A percentile compares a stretch with the other conserved stretches of the same genome.
These are phyloP conservation scores for Coffea canephora DNA, from an alignment of 257 asterid genomes.

Conservation along the genomic window DNA sequence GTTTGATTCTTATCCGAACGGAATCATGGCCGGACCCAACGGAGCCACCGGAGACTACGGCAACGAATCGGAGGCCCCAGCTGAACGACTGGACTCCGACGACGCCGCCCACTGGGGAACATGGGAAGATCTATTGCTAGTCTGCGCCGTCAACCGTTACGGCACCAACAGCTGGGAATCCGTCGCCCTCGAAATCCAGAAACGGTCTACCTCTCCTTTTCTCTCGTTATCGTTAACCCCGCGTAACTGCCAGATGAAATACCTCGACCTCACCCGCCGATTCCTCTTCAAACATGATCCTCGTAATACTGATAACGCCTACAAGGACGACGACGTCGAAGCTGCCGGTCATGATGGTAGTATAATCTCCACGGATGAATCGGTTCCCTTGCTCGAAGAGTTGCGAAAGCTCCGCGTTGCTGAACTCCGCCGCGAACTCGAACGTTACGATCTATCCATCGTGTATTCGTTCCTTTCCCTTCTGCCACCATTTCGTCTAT, in stretches of 20 bases:
- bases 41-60: neutral
- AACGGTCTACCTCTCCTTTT: slow-evolving; percentile 18
- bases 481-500: neutral
- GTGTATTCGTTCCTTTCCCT: slow-evolving; percentile 38
- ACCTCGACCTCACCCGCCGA: slow-evolving; percentile 12
- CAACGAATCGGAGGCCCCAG: neutral
- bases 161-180: slow-evolving; percentile 71
- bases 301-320: neutral
- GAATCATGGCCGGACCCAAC: slow-evolving; percentile 11
- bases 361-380: slow-evolving; percentile 38
- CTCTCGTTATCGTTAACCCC: neutral
- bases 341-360: neutral
- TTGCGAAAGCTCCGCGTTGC: slow-evolving; percentile 69
- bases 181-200: slow-evolving; percentile 63
- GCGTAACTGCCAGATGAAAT: slow-evolving; percentile 3
- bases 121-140: slow-evolving; percentile 76
- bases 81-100: neutral
- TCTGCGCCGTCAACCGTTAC: slow-evolving; percentile 83
- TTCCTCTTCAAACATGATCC: neutral
- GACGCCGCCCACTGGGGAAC: slow-evolving; percentile 48
- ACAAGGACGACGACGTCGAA: neutral
- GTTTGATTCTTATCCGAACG: slow-evolving; percentile 7
- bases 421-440: slow-evolving; percentile 72
- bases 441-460: slow-evolving; percentile 86
- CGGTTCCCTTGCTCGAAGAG: slow-evolving; percentile 63